A percentile compares a stretch with the other conserved stretches of the same genome.
phyloP scores from a whole-genome alignment of 352 stramenopile species.

The Globisporangium spinosum region DNA sequence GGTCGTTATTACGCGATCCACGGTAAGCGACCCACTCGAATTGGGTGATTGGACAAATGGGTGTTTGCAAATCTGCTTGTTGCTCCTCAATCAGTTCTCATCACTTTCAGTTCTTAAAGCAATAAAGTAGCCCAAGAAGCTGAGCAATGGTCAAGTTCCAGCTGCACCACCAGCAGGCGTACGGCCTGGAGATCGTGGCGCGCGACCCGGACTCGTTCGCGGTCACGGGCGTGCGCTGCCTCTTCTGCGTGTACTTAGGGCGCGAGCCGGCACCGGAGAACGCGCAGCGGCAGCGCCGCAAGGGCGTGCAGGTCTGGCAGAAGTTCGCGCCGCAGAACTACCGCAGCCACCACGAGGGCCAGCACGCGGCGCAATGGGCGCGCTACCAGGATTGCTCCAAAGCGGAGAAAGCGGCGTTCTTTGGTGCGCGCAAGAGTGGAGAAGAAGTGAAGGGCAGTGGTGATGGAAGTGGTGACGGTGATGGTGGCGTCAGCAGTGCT shows the following conservation, averaged over 20 bases:
- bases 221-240: background rate
- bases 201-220: background rate
- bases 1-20: too few species aligned
- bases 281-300: background rate
- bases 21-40: too few species aligned
- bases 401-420: background rate
- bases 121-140: too few species aligned
- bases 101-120: too few species aligned
- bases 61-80: too few species aligned
- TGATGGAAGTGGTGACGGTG: background rate
- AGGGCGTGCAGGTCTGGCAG: background rate
- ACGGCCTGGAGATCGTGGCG: background rate
- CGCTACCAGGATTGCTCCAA: background rate
- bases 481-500: background rate
- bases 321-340: background rate
- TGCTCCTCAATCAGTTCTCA: too few species aligned
- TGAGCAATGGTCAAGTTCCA: background rate
- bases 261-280: background rate
- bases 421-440: background rate
- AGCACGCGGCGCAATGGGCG: background rate
- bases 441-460: too few species aligned
- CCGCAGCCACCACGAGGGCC: conserved; percentile 2
- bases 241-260: background rate
- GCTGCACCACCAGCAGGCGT: conserved; percentile 1
- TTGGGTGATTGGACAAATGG: too few species aligned